These are phyloP conservation scores for Cavenderia fasciculata DNA, from an alignment of 78 protist species.

Conservation along the genomic window DNA sequence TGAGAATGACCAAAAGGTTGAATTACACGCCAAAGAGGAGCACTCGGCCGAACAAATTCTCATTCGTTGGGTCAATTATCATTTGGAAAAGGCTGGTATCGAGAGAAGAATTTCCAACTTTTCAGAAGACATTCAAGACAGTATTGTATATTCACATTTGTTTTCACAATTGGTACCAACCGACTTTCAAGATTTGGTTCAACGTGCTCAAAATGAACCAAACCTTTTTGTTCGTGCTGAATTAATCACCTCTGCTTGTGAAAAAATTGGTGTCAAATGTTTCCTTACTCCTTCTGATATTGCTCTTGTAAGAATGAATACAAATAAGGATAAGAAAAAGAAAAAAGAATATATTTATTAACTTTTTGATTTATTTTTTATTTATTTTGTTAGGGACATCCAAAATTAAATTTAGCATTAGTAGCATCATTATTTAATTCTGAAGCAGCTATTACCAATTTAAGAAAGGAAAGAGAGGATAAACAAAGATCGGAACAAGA, in stretches of 20 bases:
- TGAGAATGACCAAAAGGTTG: not conserved
- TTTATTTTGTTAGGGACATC: too few relatives aligned
- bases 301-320: too few relatives aligned
- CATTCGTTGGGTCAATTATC: conserved; percentile 70
- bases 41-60: conserved; percentile 78
- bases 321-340: too few relatives aligned
- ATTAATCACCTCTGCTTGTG: conserved; percentile 56
- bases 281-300: conserved; percentile 68
- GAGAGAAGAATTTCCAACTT: conserved; percentile 53
- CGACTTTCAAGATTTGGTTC: conserved; percentile 15
- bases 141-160: conserved; percentile 38
- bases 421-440: conserved; percentile 66
- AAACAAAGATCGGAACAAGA: conserved; percentile 26
- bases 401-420: conserved; percentile 60
- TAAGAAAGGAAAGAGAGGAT: conserved; percentile 39
- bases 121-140: conserved; percentile 63
- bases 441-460: conserved; percentile 62
- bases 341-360: too few relatives aligned
- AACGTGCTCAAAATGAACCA: conserved; percentile 2
- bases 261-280: conserved; percentile 63
- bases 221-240: conserved; percentile 64
- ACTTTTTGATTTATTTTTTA: too few relatives aligned
- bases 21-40: not conserved
- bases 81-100: conserved; percentile 50
- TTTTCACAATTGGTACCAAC: conserved; percentile 58